phyloP scores from a whole-genome alignment of 352 stramenopile genomes.

The Pythium phragmitis region DNA sequence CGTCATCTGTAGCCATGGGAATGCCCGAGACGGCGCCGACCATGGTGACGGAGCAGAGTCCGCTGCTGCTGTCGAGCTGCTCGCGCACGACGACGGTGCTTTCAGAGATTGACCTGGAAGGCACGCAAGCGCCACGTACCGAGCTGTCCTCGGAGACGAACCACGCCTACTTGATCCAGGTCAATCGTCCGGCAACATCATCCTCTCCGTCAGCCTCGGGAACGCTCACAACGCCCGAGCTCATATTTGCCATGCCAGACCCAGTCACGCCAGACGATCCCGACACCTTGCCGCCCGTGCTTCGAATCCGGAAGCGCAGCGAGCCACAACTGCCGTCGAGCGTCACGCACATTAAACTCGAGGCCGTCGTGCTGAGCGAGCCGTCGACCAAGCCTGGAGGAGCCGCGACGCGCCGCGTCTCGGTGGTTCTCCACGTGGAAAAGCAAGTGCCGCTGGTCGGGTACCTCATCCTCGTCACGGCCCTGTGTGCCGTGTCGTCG shows the following conservation, averaged over 20 bases:
- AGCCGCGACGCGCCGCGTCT: constrained; percentile 15
- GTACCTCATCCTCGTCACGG: constrained; percentile 42
- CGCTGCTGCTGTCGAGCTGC: constrained; percentile 16
- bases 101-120: constrained; percentile 25
- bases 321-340: constrained; percentile 30
- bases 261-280: background rate
- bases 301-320: background rate
- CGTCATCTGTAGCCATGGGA: background rate
- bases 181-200: background rate
- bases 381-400: background rate
- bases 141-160: background rate
- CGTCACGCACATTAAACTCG: constrained; percentile 38
- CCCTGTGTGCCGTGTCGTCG: constrained; percentile 42
- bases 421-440: constrained; percentile 40
- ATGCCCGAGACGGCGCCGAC: background rate
- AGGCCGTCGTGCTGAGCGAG: constrained; percentile 30
- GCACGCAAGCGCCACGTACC: background rate
- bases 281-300: background rate
- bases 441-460: constrained; percentile 47
- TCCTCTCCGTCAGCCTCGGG: background rate
- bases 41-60: constrained; percentile 14
- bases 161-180: constrained; percentile 28
- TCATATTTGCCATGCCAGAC: constrained; percentile 41
- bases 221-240: constrained; percentile 3
- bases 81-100: constrained; percentile 23